Base-by-base conservation (phyloP, 2,329 filamentous ascomycete species). In the Sporothrix protearum region DNA sequence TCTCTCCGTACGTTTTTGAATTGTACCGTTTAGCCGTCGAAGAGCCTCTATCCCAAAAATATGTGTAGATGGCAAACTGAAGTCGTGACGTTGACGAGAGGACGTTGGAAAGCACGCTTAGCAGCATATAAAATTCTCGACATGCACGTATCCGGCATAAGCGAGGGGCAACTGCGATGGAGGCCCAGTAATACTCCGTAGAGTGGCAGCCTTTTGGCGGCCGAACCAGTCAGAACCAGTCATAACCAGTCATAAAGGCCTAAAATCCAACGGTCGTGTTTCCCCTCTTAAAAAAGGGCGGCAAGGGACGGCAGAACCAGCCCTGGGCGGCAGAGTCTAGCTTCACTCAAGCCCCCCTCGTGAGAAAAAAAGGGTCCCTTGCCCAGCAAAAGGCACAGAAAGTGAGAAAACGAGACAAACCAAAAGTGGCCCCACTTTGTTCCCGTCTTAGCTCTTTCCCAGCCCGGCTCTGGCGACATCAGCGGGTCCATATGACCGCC, bases 371-470 rank as follows among this genome's bases (percentile, higher is more conserved):
- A 57, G 36, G 25, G 36, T n/a, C 16, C 16, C 19, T 39, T 30
- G 39, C 49, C 22, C n/a, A 53, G n/a, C 9, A 33, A 42, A 63
- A 39, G 25, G 14, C 16, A 42, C 16, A 61, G 69, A 36, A 45
- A 33, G 68, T 25, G 45, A 33, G 51, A 28, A 19, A 33, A 19
- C 63, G 9, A 2, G n/a, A 30, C 25, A 6, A 5, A 28, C 33
- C 25, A 55, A 63, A 57, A 51, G 45, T 55, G 55, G 68, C 30
- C 63, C 70, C 70, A 71, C 70, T 68, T 49, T 67, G 19, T 12
- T 51, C 64, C 64, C 64, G 63, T 71, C 64, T 51, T 71, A 71
- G 70, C 42, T 36, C 63, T 42, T 68, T 39, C 47, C 67, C 67
- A 57, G 67, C 33, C 45, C 28, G 63, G 64, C 64, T 67, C 45